These are phyloP conservation scores for Panicum hallii DNA, from an alignment of 202 grass and related monocot species.

Conservation along the genomic window DNA sequence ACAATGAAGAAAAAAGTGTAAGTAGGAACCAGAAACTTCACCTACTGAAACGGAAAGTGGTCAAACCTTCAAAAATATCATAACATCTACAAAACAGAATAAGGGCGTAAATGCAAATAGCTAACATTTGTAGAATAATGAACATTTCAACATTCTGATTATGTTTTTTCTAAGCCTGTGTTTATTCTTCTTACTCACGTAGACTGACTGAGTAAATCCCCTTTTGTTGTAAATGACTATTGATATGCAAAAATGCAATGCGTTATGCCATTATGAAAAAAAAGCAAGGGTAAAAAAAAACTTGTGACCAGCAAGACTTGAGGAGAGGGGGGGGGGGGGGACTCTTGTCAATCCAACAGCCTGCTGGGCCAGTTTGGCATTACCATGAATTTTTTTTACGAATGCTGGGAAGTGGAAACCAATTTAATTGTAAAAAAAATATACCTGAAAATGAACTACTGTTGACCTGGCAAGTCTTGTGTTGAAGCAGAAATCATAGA, in stretches of 20 bases:
- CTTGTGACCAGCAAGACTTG: not conserved
- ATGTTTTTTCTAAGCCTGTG: not conserved
- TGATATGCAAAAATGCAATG: slow-evolving; percentile 36
- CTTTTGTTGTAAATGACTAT: not conserved
- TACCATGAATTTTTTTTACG: not conserved
- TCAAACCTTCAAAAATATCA: slow-evolving; percentile 38
- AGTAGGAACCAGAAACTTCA: slow-evolving; percentile 35
- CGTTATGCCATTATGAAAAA: not conserved
- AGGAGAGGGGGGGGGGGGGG: not conserved
- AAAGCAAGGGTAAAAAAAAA: not conserved
- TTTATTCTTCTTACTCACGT: slow-evolving; percentile 6
- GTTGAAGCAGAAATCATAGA: slow-evolving; percentile 87
- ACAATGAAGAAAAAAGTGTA: slow-evolving; percentile 18
- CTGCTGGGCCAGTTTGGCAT: not conserved
- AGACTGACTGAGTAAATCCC: not conserved
- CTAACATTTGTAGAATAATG: slow-evolving; percentile 9
- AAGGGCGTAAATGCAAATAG: slow-evolving; percentile 21
- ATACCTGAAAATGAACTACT: slow-evolving; percentile 90
- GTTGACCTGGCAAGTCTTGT: slow-evolving; percentile 73
- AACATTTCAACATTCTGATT: not conserved
- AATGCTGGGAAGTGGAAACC: not conserved
- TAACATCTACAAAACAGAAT: slow-evolving; percentile 46
- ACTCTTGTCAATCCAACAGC: not conserved
- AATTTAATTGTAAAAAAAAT: slow-evolving; percentile 18
- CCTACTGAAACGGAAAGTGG: slow-evolving; percentile 32